Base-by-base conservation (phyloP, 257 asterid species). In the Coffea canephora region DNA sequence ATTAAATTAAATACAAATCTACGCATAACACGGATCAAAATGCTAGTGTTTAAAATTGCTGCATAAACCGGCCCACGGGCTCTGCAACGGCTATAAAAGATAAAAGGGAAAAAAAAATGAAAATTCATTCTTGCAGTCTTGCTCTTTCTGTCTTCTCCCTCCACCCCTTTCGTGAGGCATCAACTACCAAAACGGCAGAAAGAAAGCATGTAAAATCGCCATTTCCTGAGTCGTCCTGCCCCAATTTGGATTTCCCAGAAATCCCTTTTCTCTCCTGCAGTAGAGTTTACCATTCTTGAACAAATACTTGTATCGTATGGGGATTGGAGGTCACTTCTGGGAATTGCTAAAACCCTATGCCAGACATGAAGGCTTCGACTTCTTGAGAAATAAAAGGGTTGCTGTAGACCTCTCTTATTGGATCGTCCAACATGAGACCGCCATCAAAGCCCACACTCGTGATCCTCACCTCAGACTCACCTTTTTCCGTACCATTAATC, bases 401-500 rank as follows among this genome's bases (percentile, higher is more conserved):
- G 98, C 99, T 6, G 98, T 96, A 66, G 99, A 94, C 86, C 89
- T 96, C 69, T 96, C 98, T 1, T 96, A 91, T 85, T 96, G 97
- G 98, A 89, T 96, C 73, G 97, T 96, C 49, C 99, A 94, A 83
- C 91, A 94, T 13, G 96, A 91, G 87, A 96, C 97, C 77, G 99
- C 98, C 77, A 86, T 94, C 79, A 94, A 90, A 87, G 93, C 94
- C 13, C 76, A 81, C 82, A 68, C 86, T 76, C 87, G 93, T 64
- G 91, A 91, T 25, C 94, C 96, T 27, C 98, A 96, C 82, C 87
- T 94, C 59, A 89, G 98, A 76, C 88, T 90, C 73, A 92, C 91
- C 75, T 94, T 96, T 86, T 92, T 91, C 80, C 94, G 98, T 43
- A 94, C 97, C 7, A 64, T 94, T 80, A 93, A 91, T 77, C 96